Evolutionary conservation across 495 filamentous ascomycete genomes (phyloP), one percentile per base, ranked within the genome.

Genomic region (Annulohypoxylon stygium): DNA sequence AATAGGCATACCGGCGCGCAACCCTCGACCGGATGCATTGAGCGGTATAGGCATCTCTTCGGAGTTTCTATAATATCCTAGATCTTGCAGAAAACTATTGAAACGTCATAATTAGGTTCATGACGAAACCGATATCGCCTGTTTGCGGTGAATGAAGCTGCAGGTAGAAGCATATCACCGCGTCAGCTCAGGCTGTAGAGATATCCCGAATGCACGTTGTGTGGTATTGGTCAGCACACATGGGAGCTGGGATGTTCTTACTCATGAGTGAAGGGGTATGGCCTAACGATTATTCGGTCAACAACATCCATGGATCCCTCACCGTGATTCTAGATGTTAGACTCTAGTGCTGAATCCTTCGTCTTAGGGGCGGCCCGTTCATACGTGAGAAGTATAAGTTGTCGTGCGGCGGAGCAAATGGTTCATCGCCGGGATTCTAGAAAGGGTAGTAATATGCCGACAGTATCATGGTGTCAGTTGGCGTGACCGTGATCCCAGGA

Each of bases 361-460:
- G 16, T 45, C 41, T n/a, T 16, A 45, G 6, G 20, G 41, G 14
- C 41, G 41, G 41, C 3, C 41, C 41, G 41, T 45, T 45, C 41
- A 16, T 16, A 45, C 41, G 41, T 45, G 41, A 45, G 41, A 45
- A 45, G 14, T 45, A n/a, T 45, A 45, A 45, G 41, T 45, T 4
- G 41, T 45, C 41, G 14, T 16, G 41, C 6, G 14, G 41, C 12
- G 14, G 16, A 45, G 41, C 41, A 16, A n/a, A 4, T 16, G 41
- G 41, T n/a, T 45, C 3, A 16, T 7, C 4, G 6, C 3, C 41
- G 14, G 14, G 14, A 12, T 45, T 16, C 41, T 16, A 4, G 41
- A 45, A 45, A 16, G n/a, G 41, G 41, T 45, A 45, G 41, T 45
- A 45, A 45, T 45, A 45, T 45, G 41, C 41, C 41, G 41, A 16